Evolutionary conservation across 805 yeast species (phyloP), one percentile per base, ranked within the genome.

Genomic region (Kodamaea hsintzibuensis): DNA sequence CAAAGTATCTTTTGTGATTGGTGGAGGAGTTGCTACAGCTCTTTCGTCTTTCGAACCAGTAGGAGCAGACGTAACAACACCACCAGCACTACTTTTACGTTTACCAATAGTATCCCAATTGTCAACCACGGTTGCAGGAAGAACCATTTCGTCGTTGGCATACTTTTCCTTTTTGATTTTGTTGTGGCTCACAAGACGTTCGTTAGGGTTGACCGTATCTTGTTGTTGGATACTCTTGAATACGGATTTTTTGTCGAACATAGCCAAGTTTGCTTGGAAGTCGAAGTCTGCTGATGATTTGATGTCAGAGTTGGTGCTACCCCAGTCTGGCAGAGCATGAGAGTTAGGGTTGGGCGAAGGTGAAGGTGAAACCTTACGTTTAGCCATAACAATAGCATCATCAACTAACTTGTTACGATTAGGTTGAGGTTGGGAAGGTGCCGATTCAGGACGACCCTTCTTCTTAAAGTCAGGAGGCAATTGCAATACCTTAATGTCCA

Each of bases 221-320:
- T 76, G 72, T 57, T 78, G 78, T 49, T 83, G 83, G 62, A 92
- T 80, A 64, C 90, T 91, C 48, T 87, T 88, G 68, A 92, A 88
- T 2, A 91, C 93, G 5, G 85, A 77, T 55, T 78, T 74, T 68
- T 92, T 92, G 68, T 92, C 95, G 63, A 92, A 92, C 76, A 85
- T 83, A 19, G 86, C 86, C 57, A 92, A 77, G 64, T 88, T 89
- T 12, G 89, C 85, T 52, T 83, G 89, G 69, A 92, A 92, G 67
- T 92, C 97, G 70, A 92, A 92, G 58, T 91, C 97, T 18, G 75
- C 9, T 54, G 44, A 38, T 3, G 45, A 17, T 19, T 39, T 48
- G 45, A 45, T 17, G 14, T 30, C 39, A 9, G 35, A 30, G 14
- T 25, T 27, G 40, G 13, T 45, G 18, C 16, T n/a, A 42, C 22